Evolutionary conservation across 768 basidiomycete genomes (phyloP).

Genomic region (Pulveroboletus sp.): DNA sequence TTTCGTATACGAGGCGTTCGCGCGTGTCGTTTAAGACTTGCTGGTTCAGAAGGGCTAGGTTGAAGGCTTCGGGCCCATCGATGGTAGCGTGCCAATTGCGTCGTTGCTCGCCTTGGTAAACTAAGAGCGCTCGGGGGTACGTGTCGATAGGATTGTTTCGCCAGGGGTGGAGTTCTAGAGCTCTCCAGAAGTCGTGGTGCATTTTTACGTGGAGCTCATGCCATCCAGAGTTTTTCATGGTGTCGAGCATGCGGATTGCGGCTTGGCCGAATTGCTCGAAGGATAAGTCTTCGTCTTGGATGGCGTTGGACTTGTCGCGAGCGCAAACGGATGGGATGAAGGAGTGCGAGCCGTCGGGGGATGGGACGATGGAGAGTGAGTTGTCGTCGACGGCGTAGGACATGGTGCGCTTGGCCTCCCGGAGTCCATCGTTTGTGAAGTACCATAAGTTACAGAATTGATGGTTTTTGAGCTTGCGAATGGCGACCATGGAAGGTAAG

Average conservation of each 20-base stretch:
- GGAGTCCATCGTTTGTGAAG: background rate
- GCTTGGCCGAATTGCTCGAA: background rate
- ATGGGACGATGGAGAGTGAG: background rate
- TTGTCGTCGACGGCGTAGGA: background rate
- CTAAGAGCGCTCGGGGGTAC: background rate
- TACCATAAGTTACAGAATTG: background rate
- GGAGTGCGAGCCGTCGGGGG: background rate
- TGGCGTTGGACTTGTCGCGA: background rate
- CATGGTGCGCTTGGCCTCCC: background rate
- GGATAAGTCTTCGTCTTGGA: background rate
- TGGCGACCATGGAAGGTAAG: background rate
- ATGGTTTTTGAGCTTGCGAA: background rate
- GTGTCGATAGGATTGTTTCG: background rate
- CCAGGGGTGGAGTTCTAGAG: background rate
- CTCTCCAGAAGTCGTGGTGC: background rate
- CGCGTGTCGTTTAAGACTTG: background rate
- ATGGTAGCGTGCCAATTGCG: background rate
- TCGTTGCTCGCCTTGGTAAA: background rate
- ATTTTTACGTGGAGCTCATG: background rate
- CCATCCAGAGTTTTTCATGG: background rate
- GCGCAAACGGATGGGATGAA: accelerated
- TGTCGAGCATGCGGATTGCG: background rate
- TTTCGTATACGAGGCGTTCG: background rate
- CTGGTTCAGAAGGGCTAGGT: background rate
- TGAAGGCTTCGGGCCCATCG: background rate